Evolutionary conservation across 2,329 filamentous ascomycete genomes (phyloP).

Genomic region (Ascochyta viciae-villosae): DNA sequence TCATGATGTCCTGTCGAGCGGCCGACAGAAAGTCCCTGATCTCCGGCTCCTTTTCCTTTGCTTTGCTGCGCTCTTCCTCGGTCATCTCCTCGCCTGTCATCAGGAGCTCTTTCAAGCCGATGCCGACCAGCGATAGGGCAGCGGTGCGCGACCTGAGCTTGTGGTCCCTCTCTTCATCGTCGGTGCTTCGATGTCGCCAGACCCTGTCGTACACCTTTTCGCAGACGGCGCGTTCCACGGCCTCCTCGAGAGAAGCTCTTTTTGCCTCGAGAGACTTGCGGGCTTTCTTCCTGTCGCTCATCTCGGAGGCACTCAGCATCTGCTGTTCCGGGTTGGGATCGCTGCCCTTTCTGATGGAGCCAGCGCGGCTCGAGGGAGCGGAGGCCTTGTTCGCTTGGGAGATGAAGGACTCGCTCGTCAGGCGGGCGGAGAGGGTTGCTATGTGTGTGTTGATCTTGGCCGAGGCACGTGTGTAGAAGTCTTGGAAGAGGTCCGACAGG

Average conservation of each 20-base stretch:
- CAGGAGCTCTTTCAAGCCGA: constrained; percentile 82
- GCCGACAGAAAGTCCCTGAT: constrained; percentile 75
- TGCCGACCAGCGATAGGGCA: constrained; percentile 87
- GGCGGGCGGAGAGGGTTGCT: constrained; percentile 75
- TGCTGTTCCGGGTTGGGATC: constrained; percentile 67
- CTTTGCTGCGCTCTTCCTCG: constrained; percentile 63
- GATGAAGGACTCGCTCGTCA: constrained; percentile 68
- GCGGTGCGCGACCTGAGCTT: constrained; percentile 94
- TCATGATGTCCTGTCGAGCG: constrained; percentile 71
- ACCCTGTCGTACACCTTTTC: constrained; percentile 84
- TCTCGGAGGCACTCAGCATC: constrained; percentile 89
- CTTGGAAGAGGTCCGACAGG: constrained; percentile 87
- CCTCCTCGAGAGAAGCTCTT: constrained; percentile 80
- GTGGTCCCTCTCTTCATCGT: constrained; percentile 94
- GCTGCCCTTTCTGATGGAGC: constrained; percentile 45
- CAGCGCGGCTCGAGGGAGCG: constrained; percentile 45
- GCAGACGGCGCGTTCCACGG: constrained; percentile 84
- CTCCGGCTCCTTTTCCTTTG: constrained; percentile 63
- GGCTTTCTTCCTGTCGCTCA: constrained; percentile 79
- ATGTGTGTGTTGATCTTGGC: constrained; percentile 88
- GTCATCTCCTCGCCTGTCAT: constrained; percentile 62
- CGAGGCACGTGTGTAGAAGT: constrained; percentile 85
- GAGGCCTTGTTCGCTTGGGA: constrained; percentile 50
- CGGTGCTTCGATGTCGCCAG: constrained; percentile 87
- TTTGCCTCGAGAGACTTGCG: constrained; percentile 81